Base-by-base conservation (phyloP, 208 protist species). In the Dictyostelium gargantuum region DNA sequence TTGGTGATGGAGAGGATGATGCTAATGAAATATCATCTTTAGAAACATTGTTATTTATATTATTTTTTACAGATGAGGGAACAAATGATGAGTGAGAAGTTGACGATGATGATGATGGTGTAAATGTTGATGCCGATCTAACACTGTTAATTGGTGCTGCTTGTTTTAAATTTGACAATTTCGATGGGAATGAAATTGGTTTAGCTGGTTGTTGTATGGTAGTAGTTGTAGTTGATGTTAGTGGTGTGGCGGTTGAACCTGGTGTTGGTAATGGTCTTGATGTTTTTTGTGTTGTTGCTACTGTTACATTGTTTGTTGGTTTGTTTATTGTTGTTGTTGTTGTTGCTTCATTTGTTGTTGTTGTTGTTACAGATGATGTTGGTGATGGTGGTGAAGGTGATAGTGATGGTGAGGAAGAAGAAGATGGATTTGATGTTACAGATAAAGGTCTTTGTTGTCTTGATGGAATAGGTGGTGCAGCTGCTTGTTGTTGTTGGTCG, bases 91-190 rank as follows among this genome's bases (percentile, higher is more conserved):
- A 73, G 5, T 40, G 15, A 44, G 66, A 42, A 13, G 29, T 73
- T 80, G 74, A 52, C 46, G 75, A 50, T 46, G 66, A 42, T 26
- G 29, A 44, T 80, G 74, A 52, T 63, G 75, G 75, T 46, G 29
- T 21, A 75, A 48, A 75, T 26, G 70, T 75, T 42, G 70, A 75
- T 17, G n/a, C n/a, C 2, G 70, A 75, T 75, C 70, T 75, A 19
- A n/a, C 6, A 29, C 38, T 42, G n/a, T 46, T 75, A 75, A 48
- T 75, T 42, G 32, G 32, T 32, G 70, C 35, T 38, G 68, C 70
- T 75, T 42, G 40, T 75, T 75, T 75, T 46, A 75, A 75, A 40
- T 75, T 32, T 40, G 70, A 75, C 29, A 75, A 48, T 75, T 75
- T 75, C 29, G 70, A 75, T 75, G 70, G 70, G 23, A 75, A 75